Evolutionary conservation across 2,329 filamentous ascomycete species (phyloP), one percentile per base, ranked within the genome.

Genomic region (Stenocarpella maydis): DNA sequence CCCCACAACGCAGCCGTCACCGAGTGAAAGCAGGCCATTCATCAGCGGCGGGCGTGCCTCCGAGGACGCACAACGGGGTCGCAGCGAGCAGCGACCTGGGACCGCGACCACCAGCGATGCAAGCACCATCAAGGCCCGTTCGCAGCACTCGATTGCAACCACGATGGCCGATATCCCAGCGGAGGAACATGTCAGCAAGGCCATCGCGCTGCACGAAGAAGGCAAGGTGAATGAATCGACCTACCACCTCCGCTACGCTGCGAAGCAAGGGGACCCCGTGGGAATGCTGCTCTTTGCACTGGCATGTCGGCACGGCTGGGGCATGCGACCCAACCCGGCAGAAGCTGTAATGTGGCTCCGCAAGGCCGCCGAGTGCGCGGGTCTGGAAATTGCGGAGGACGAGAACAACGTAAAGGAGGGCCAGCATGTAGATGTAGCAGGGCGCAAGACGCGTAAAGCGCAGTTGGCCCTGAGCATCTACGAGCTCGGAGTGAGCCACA

Each of bases 401-500:
- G 92, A 95, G 77, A 89, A 91, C 60, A 83, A 87, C 41, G 80
- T 81, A 34, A 88, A 91, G 78, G 86, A 89, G 74, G 84, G 90
- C 71, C 89, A 91, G 80, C 79, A 83, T 14, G 86, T 90, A 0
- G 89, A 94, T 78, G 79, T 89, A 8, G 76, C 88, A 34, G 93
- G 95, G 78, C 88, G 89, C 74, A 96, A 95, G 80, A 91, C 93
- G 7, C 91, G 94, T 72, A 94, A 94, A 76, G 95, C 95, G 14
- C 95, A 98, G 76, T 97, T 98, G 79, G 96, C 95, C 0, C 85
- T 98, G 53, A 96, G 94, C 75, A 95, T 98, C 66, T 99, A 99
- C 75, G 96, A 99, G 81, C 86, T 99, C 28, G 96, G 96, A 4
- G 94, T 98, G 31, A 97, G 94, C 77, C 95, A 98, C 78, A 94